Base-by-base conservation (phyloP, 257 asterid genomes). In the Schizonepeta tenuifolia region DNA sequence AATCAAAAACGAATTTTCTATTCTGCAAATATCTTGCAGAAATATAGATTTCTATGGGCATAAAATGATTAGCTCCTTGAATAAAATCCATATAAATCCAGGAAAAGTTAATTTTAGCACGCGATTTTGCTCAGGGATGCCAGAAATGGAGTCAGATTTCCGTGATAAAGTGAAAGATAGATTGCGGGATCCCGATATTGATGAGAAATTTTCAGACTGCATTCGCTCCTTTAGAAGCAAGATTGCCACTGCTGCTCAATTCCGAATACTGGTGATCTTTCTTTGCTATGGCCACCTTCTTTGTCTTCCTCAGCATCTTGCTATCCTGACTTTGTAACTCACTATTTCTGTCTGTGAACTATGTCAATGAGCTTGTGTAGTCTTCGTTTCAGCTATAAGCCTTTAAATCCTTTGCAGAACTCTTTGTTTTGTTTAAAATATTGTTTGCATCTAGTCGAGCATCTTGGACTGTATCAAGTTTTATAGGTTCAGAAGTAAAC, bases 101-200 rank as follows among this genome's bases (percentile, higher is more conserved):
- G 64, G 59, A 58, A 76, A 63, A 41, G 68, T 70, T 79, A 67
- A 65, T 75, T 18, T 57, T 40, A 58, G 65, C 55, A 26, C 72
- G 63, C 49, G 33, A 3, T 71, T 51, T 69, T 77, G 66, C 53
- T 70, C 92, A 92, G 97, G 88, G 76, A 68, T 84, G 79, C 88
- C 64, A 66, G 90, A 83, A 53, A 85, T 81, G 41, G 88, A 78
- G 55, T 62, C 84, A 74, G 81, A 83, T 78, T 84, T 89, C 74
- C 78, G 80, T 54, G 89, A 86, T 77, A 88, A 86, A 83, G 84
- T 87, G 81, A 83, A 83, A 79, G 93, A 83, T 75, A 80, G 84
- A 69, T 66, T 89, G 61, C 83, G 81, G 65, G 83, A 78, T 65
- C 72, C 87, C 75, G 89, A 76, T 71, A 77, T 62, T 55, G 81